Base-by-base conservation (phyloP, 257 asterid species). In the Capsicum pubescens region DNA sequence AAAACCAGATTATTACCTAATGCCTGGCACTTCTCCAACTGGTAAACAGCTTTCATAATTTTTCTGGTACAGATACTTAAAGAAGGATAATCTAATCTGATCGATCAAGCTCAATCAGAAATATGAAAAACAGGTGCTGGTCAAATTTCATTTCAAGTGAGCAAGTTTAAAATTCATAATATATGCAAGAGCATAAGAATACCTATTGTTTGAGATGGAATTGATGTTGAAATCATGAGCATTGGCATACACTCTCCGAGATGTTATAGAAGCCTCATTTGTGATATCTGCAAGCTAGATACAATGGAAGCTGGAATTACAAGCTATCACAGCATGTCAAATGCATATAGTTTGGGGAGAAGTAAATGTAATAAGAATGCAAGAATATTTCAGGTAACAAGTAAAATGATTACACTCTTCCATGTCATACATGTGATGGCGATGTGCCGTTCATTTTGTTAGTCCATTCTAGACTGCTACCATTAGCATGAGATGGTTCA, bases 171-270 rank as follows among this genome's bases (percentile, higher is more conserved):
- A 26, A 14, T 54, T 76, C 44, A 76, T 26, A 52, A 76, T 26
- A 76, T 52, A 52, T 54, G 19, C 21, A 76, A 54, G 46, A 26
- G 26, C 81, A 26, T 3, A 52, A 26, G 48, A 76, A 76, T 52
- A 94, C 98, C 98, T 94, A 90, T 94, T 94, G 87, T 86, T 94
- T 82, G 98, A 94, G 88, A 94, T 94, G 79, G 98, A 94, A 88
- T 94, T 94, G 86, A 94, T 93, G 83, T 94, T 97, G 89, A 92
- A 94, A 86, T 94, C 98, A 85, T 94, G 98, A 4, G 98, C 98
- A 86, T 94, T 95, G 11, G 98, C 94, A 88, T 94, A 94, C 48
- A 93, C 93, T 90, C 94, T 93, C 88, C 98, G 88, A 83, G 97
- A 93, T 90, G 93, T 91, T 58, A 94, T 97, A 66, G 87, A 76